A percentile compares a stretch with the other conserved stretches of the same genome.
phyloP scores from a whole-genome alignment of 805 yeast species.

The Cephaloascus fragrans region DNA sequence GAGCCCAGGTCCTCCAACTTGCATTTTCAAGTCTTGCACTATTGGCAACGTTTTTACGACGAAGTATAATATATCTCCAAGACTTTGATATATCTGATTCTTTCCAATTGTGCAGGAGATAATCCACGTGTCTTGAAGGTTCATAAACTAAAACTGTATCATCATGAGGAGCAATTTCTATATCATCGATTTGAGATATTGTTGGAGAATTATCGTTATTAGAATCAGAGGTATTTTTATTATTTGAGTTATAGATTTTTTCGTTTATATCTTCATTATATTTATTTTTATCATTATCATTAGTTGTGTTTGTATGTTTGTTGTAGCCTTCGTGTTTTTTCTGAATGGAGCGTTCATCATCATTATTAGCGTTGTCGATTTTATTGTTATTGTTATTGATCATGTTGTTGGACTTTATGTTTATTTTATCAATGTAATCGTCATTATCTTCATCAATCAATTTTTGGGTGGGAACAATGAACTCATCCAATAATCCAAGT shows the following conservation, averaged over 20 bases:
- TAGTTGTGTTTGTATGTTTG: neutral
- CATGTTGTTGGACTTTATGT: neutral
- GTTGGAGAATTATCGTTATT: neutral
- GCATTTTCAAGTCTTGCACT: conserved; percentile 43
- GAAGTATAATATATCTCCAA: conserved; percentile 85
- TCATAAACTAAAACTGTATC: conserved; percentile 73
- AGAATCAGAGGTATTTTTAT: neutral
- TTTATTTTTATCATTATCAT: neutral
- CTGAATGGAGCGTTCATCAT: neutral
- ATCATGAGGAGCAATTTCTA: conserved; percentile 24
- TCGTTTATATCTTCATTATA: no score
- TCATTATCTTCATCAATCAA: conserved; percentile 19
- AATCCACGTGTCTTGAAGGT: conserved; percentile 89
- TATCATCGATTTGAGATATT: neutral
- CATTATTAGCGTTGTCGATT: neutral
- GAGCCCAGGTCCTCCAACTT: conserved; percentile 94
- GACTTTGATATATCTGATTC: conserved; percentile 88
- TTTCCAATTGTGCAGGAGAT: conserved; percentile 92
- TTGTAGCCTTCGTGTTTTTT: no score
- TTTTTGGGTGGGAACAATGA: conserved; percentile 37
- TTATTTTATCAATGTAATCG: neutral
- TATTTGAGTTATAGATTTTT: neutral
- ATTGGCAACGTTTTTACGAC: conserved; percentile 73
- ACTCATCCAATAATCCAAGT: conserved; percentile 70
- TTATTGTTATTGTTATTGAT: neutral